Conservation (phyloP, 176 grass and related monocot genomes). For the Aegilops bicornis region DNA sequence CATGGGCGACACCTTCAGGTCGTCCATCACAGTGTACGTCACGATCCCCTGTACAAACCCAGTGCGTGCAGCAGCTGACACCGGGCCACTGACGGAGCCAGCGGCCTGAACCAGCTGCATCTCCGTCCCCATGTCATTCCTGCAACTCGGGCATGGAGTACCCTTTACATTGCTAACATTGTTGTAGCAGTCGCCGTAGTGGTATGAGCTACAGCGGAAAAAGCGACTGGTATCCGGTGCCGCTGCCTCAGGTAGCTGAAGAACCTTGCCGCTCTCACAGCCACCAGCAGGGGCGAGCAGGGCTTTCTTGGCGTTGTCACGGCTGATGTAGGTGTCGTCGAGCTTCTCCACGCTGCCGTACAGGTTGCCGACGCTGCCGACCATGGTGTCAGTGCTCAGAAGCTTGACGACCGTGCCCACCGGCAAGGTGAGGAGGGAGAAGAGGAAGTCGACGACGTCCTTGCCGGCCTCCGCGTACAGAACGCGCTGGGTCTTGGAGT, state of each 20-base stretch:
- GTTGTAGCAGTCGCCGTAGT: too few relatives aligned
- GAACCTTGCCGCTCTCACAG: not conserved
- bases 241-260: not conserved
- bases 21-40: slow-evolving; percentile 45
- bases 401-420: not conserved
- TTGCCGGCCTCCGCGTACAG: not conserved
- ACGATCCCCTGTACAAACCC: not conserved
- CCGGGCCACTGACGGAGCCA: too few relatives aligned
- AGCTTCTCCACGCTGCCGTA: slow-evolving; percentile 34
- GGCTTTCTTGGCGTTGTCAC: not conserved
- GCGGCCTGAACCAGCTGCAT: too few relatives aligned
- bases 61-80: fast-evolving
- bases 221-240: too few relatives aligned
- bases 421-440: not conserved
- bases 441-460: not conserved
- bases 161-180: too few relatives aligned
- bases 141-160: too few relatives aligned
- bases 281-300: not conserved
- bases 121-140: too few relatives aligned
- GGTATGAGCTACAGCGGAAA: too few relatives aligned
- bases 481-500: not conserved
- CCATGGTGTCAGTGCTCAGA: not conserved
- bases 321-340: not conserved
- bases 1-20: slow-evolving; percentile 43
- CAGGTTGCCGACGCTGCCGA: slow-evolving; percentile 29